Evolutionary conservation across 495 filamentous ascomycete genomes (phyloP).

Genomic region (Aspergillus panamensis): DNA sequence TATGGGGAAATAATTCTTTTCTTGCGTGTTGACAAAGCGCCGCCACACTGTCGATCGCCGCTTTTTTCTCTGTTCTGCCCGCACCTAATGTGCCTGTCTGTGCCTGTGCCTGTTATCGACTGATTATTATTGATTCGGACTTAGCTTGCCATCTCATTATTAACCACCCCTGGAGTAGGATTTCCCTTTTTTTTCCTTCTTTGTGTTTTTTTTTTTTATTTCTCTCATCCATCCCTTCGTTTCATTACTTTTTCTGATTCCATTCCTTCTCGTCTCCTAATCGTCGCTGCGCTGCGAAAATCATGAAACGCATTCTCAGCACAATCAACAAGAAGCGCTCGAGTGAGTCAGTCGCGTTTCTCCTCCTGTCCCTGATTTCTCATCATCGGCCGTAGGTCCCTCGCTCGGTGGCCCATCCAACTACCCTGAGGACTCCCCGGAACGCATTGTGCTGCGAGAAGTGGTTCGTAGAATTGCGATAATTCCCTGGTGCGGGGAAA

Average conservation of each 20-base stretch:
- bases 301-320: constrained; percentile 45
- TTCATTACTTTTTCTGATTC: not conserved
- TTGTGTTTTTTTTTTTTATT: not conserved
- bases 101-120: constrained; percentile 6
- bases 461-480: constrained; percentile 37
- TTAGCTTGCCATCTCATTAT: no score
- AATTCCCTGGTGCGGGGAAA: constrained; percentile 3
- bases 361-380: constrained; percentile 7
- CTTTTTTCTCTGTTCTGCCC: constrained; percentile 7
- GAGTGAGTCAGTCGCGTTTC: constrained; percentile 21
- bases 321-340: constrained; percentile 30
- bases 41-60: constrained; percentile 5
- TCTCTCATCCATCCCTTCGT: not conserved
- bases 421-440: constrained; percentile 44
- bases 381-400: constrained; percentile 20
- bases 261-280: not conserved
- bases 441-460: constrained; percentile 45
- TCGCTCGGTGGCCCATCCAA: constrained; percentile 19
- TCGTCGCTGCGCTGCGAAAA: constrained; percentile 16
- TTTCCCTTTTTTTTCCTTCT: not conserved
- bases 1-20: no score
- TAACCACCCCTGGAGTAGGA: no score
- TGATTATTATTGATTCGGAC: constrained; percentile 2
- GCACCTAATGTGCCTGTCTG: constrained; percentile 5
- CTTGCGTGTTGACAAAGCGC: no score